phyloP scores from a whole-genome alignment of 2,329 filamentous ascomycete genomes.

The Aspergillus jensenii region DNA sequence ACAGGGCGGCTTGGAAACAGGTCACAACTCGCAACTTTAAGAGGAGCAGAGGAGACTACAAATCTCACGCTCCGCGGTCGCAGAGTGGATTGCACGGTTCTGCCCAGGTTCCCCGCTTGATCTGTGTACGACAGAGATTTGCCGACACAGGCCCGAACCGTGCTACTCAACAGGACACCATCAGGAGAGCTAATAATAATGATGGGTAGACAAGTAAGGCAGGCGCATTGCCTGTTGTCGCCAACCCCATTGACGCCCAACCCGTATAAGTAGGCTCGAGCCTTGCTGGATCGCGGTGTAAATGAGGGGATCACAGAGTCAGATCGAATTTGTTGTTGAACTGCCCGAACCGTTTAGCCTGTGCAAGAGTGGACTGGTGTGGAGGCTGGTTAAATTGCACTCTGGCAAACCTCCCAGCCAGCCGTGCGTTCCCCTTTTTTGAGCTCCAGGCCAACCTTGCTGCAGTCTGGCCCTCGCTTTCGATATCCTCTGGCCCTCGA shows the following conservation, averaged over 20 bases:
- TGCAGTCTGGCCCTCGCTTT: background rate
- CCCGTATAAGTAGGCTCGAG: background rate
- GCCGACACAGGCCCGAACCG: background rate
- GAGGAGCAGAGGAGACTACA: background rate
- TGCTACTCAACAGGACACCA: background rate
- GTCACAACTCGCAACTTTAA: background rate
- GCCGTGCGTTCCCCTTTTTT: slow-evolving; percentile 7
- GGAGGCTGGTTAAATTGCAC: slow-evolving; percentile 11
- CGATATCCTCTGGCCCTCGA: background rate
- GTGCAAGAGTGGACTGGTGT: background rate
- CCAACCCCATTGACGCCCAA: background rate
- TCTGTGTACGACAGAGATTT: background rate
- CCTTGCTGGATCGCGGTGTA: slow-evolving; percentile 1
- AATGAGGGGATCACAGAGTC: background rate
- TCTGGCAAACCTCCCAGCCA: slow-evolving; percentile 4
- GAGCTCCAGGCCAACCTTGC: background rate
- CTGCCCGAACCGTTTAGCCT: slow-evolving; percentile 1
- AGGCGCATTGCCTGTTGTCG: background rate
- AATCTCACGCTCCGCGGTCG: background rate
- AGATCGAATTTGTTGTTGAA: slow-evolving; percentile 1
- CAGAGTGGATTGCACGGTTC: no score
- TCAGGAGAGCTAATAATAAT: background rate
- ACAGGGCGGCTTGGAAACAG: background rate
- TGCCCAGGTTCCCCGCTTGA: background rate
- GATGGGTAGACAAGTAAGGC: background rate